These are phyloP conservation scores for Talaromyces pinophilus DNA, from an alignment of 2,329 filamentous ascomycete species.

Conservation along the genomic window DNA sequence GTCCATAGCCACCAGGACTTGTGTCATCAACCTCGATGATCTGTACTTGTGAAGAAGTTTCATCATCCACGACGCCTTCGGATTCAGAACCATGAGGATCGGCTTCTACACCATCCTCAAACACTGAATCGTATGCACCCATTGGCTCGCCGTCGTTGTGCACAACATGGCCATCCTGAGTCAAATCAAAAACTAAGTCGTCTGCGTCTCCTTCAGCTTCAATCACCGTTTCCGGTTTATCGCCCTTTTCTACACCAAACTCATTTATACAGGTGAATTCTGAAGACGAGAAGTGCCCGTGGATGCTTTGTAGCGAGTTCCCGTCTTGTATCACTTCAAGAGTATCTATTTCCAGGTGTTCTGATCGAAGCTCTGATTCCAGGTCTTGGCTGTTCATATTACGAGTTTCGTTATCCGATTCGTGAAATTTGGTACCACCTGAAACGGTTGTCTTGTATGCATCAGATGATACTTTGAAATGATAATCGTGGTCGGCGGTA, in stretches of 20 bases:
- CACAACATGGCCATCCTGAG: background rate
- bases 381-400: background rate
- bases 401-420: background rate
- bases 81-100: background rate
- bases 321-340: background rate
- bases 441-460: background rate
- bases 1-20: slow-evolving; percentile 1
- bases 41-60: background rate
- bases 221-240: background rate
- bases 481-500: background rate
- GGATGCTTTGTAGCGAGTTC: background rate
- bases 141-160: background rate
- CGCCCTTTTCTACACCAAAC: background rate
- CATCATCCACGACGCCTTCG: slow-evolving; percentile 7
- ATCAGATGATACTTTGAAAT: background rate
- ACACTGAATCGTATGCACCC: background rate
- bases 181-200: background rate
- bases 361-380: background rate
- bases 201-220: slow-evolving; percentile 16
- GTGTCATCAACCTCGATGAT: background rate
- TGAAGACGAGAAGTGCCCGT: background rate
- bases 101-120: slow-evolving; percentile 4
- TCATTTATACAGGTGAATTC: background rate
- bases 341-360: background rate
- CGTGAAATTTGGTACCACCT: background rate